Evolutionary conservation across 805 yeast genomes (phyloP).

Genomic region (Saccharomycopsis sp.): DNA sequence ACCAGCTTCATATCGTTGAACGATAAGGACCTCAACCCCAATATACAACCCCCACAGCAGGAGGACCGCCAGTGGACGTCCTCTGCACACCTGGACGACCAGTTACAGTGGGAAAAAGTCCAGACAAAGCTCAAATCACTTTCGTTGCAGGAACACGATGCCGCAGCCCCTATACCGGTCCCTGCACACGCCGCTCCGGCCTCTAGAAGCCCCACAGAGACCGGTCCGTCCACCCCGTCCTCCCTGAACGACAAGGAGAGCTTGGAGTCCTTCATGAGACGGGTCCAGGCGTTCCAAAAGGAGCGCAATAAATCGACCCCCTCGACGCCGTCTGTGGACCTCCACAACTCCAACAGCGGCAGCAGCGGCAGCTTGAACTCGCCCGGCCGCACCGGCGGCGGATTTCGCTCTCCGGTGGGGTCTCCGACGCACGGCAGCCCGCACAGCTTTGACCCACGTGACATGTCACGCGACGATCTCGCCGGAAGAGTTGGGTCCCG

Average conservation of each 20-base stretch:
- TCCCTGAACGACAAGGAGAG: background rate
- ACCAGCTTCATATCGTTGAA: background rate
- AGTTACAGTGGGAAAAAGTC: background rate
- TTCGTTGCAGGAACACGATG: background rate
- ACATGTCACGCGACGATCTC: too few relatives aligned
- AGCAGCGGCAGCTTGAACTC: background rate
- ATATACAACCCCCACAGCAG: background rate
- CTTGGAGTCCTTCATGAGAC: background rate
- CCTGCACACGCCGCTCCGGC: background rate
- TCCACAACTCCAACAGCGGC: too few relatives aligned
- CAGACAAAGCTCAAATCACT: background rate
- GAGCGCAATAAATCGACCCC: background rate
- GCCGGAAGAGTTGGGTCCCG: too few relatives aligned
- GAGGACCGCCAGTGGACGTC: background rate
- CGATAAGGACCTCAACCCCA: background rate
- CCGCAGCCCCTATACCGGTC: background rate
- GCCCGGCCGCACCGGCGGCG: background rate
- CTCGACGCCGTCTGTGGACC: background rate
- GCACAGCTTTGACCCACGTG: too few relatives aligned
- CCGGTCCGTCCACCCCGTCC: background rate
- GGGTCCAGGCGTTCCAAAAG: background rate
- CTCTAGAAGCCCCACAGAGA: background rate
- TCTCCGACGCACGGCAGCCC: too few relatives aligned
- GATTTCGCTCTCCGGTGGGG: background rate
- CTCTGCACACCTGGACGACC: too few relatives aligned